Evolutionary conservation across 2,329 filamentous ascomycete genomes (phyloP), one percentile per base, ranked within the genome.

Genomic region (Lomentospora prolificans): DNA sequence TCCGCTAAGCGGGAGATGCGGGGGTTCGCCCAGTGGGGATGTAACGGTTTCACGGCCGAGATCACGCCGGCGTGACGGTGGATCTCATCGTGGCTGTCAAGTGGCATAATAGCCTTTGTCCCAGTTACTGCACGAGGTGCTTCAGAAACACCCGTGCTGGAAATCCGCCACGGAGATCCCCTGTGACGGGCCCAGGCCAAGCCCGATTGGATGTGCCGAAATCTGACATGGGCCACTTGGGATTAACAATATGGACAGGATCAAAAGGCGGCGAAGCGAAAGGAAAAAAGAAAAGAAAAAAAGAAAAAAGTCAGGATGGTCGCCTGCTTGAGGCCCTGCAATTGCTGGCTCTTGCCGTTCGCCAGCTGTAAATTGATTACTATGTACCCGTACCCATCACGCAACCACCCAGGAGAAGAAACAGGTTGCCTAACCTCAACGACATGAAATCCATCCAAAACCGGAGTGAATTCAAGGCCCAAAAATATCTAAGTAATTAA

Each of bases 1-100:
- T 48, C 44, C 44, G 44, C 22, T 25, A 48, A 48, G 44, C 44
- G 44, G 44, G 44, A 17, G 22, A 10, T 14, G 44, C 44, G 44
- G 36, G 36, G 44, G 24, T 48, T 17, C 17, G 24, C 17, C 44
- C 17, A 17, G 17, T 17, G 44, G n/a, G 44, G 17, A 48, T 48
- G 44, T 48, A 48, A 48, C 44, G 17, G 44, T 48, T 48, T 48
- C 44, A 48, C 44, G 44, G 44, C 44, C 44, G 44, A 48, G 44
- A 48, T 48, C 44, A 48, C 44, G 44, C 44, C 44, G 44, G 44
- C 10, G 44, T 25, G 22, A 19, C 24, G 44, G 41, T 12, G 30
- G 30, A 33, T 33, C 30, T 33, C 30, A 33, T 12, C 7, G 30
- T 12, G 30, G 22, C 22, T 17, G 44, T 22, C 7, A 17, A 22